phyloP scores from a whole-genome alignment of 2,329 filamentous ascomycete species.

The Cephalotrichum gorgonifer region DNA sequence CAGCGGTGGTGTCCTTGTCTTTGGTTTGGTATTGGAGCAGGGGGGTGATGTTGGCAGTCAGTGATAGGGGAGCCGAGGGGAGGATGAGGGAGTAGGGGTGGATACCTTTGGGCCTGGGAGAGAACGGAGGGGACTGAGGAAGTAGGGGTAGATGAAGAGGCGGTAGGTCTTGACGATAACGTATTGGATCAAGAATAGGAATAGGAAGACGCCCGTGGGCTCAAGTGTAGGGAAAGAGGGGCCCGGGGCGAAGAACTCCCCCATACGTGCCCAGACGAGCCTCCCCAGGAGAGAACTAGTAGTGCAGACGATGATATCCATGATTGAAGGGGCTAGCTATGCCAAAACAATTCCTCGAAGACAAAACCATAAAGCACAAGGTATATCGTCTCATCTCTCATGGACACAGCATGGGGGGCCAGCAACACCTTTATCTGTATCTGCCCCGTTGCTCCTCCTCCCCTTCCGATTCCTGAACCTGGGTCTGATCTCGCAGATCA shows the following conservation, averaged over 20 bases:
- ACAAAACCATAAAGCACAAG: too few species aligned
- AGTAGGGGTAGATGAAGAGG: conserved; percentile 29
- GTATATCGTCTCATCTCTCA: too few species aligned
- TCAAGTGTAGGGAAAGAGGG: background rate
- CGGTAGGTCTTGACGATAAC: conserved; percentile 15
- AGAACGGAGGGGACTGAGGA: conserved; percentile 30
- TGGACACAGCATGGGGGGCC: too few species aligned
- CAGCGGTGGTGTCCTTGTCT: background rate
- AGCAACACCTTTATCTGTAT: too few species aligned
- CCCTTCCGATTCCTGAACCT: too few species aligned
- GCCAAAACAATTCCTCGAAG: too few species aligned
- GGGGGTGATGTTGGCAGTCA: background rate
- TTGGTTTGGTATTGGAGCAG: too few species aligned
- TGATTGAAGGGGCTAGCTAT: too few species aligned
- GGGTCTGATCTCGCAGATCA: too few species aligned
- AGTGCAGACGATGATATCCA: background rate
- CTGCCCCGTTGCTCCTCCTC: too few species aligned
- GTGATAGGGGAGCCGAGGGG: background rate
- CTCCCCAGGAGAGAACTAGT: background rate
- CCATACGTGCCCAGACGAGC: background rate
- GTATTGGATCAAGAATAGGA: conserved; percentile 4
- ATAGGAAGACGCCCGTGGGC: background rate
- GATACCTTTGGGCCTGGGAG: conserved; percentile 31
- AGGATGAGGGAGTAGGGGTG: background rate
- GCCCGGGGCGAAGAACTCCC: background rate